phyloP scores from a whole-genome alignment of 306 rosid genomes.

The Sindora glabra region DNA sequence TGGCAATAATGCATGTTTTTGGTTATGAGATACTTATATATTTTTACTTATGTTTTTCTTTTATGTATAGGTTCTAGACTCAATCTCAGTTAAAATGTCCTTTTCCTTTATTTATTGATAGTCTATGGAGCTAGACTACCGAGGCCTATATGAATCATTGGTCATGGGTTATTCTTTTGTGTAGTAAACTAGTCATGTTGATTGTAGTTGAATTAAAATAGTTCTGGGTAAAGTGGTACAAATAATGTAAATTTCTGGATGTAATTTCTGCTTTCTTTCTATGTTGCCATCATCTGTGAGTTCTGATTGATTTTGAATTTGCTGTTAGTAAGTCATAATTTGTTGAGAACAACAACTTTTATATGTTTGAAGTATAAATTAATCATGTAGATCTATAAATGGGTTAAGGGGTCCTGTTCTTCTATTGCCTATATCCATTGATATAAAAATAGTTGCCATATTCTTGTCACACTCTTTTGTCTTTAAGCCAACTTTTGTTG shows the following conservation, averaged over 20 bases:
- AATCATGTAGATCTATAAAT: too few relatives aligned
- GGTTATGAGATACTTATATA: conserved; percentile 5
- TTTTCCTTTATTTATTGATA: background rate
- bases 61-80: background rate
- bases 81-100: background rate
- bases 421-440: too few relatives aligned
- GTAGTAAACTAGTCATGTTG: too few relatives aligned
- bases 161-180: background rate
- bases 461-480: background rate
- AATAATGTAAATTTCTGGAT: too few relatives aligned
- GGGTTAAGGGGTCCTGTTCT: background rate
- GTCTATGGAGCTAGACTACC: background rate
- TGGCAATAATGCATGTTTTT: background rate
- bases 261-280: too few relatives aligned
- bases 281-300: too few relatives aligned
- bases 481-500: background rate
- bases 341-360: too few relatives aligned
- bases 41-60: background rate
- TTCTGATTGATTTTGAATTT: too few relatives aligned
- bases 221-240: too few relatives aligned
- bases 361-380: too few relatives aligned
- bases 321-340: too few relatives aligned
- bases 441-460: background rate
- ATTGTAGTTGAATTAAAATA: too few relatives aligned
- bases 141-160: background rate